phyloP scores from a whole-genome alignment of 2,329 filamentous ascomycete species.

The Ophiostoma novo-ulmi region DNA sequence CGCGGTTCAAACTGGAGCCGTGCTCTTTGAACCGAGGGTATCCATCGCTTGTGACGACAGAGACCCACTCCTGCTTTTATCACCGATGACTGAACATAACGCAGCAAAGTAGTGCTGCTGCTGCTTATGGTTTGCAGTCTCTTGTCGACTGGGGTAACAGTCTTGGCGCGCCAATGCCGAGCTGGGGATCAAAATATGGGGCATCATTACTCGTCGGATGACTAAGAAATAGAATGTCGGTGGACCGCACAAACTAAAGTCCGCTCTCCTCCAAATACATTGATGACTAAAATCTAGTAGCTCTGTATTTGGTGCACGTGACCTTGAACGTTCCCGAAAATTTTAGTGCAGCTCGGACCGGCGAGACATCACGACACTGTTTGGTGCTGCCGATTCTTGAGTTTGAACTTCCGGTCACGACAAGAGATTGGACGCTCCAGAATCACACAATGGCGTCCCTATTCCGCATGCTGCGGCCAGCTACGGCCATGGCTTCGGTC shows the following conservation, averaged over 20 bases:
- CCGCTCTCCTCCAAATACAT: neutral
- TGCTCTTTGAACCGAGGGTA: conserved; percentile 32
- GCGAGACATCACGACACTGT: neutral
- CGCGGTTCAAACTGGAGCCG: conserved; percentile 23
- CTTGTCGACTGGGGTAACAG: conserved; percentile 10
- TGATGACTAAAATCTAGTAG: neutral
- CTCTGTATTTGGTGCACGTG: neutral
- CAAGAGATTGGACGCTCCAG: neutral
- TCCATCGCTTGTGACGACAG: conserved; percentile 26
- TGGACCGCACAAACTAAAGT: conserved; percentile 12
- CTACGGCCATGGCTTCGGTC: conserved; percentile 17
- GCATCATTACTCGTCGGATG: neutral
- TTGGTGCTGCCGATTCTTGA: neutral
- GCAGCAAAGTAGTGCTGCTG: neutral
- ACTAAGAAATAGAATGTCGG: neutral
- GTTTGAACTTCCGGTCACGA: neutral
- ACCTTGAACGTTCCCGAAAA: neutral
- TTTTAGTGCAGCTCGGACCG: conserved; percentile 8
- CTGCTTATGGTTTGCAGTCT: neutral
- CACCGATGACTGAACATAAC: too few relatives aligned
- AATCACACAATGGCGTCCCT: conserved; percentile 33
- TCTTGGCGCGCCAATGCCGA: conserved; percentile 27
- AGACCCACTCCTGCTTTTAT: conserved; percentile 8
- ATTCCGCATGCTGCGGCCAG: conserved; percentile 34
- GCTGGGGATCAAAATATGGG: conserved; percentile 11